Percentiles rank a stretch among this genome's conserved stretches.
phyloP scores from a whole-genome alignment of 2,329 filamentous ascomycete species.

The Trichoderma semiorbis region DNA sequence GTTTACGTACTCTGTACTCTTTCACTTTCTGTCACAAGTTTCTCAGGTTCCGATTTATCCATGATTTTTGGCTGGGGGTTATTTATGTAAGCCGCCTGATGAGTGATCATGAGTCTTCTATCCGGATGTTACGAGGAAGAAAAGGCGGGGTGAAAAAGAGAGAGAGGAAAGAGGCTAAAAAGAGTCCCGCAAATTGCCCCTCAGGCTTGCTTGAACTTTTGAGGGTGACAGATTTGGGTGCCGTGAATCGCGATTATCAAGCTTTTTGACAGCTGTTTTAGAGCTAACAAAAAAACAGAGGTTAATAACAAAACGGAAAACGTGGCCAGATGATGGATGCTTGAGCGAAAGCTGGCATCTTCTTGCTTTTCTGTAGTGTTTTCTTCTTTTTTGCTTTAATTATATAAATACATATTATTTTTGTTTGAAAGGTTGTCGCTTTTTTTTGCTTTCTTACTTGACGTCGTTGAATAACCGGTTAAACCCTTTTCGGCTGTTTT shows the following conservation, averaged over 20 bases:
- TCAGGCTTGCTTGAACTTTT: neutral
- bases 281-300: neutral
- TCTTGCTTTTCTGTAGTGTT: neutral
- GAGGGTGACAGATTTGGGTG: neutral
- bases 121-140: neutral
- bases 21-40: neutral
- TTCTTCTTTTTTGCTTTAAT: neutral
- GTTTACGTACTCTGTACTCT: neutral
- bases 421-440: no score
- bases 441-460: neutral
- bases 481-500: neutral
- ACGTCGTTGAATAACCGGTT: neutral
- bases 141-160: neutral
- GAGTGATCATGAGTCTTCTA: neutral
- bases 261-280: neutral
- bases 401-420: neutral
- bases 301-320: neutral
- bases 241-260: neutral
- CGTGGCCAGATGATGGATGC: neutral
- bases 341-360: neutral
- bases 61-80: neutral
- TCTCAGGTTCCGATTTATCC: neutral
- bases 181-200: neutral
- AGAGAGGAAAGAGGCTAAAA: neutral
- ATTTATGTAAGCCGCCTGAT: neutral